Evolutionary conservation across 768 basidiomycete species (phyloP).

Genomic region (Lactifluus hygrophoroides): DNA sequence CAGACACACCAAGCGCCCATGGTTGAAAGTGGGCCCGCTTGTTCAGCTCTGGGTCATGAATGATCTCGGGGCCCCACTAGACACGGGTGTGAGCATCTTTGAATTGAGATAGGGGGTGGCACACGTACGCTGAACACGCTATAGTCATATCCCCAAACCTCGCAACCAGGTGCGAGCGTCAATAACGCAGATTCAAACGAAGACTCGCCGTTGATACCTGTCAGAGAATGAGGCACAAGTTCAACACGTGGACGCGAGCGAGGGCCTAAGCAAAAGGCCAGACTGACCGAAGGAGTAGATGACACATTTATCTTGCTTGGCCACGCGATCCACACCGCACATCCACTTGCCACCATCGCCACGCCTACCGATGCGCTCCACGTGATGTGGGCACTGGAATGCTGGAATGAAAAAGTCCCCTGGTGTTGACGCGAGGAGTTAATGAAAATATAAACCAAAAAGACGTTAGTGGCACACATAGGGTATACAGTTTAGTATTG

Average conservation of each 20-base stretch:
- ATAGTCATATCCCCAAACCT: slow-evolving; percentile 36
- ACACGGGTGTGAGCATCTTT: not conserved
- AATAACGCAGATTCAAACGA: slow-evolving; percentile 42
- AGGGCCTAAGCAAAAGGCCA: not conserved
- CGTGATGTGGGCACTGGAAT: slow-evolving; percentile 41
- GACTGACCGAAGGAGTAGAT: slow-evolving; percentile 41
- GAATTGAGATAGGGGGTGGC: not conserved
- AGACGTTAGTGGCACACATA: not conserved
- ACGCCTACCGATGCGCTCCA: slow-evolving; percentile 39
- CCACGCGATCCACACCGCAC: slow-evolving; percentile 39
- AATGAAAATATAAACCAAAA: slow-evolving; percentile 25
- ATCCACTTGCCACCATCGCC: slow-evolving; percentile 50
- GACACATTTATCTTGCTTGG: slow-evolving; percentile 12
- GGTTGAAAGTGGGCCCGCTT: slow-evolving; percentile 37
- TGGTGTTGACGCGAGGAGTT: not conserved
- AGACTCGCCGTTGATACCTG: slow-evolving; percentile 41
- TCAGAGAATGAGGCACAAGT: not conserved
- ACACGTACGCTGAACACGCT: slow-evolving; percentile 28
- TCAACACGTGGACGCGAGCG: slow-evolving; percentile 22
- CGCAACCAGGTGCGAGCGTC: slow-evolving; percentile 31
- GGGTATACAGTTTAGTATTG: not conserved
- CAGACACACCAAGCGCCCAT: slow-evolving; percentile 29
- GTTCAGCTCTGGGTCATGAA: slow-evolving; percentile 25
- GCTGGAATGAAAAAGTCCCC: slow-evolving; percentile 47
- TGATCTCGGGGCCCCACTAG: slow-evolving; percentile 37